phyloP scores from a whole-genome alignment of 202 grass and related monocot genomes.

The Zizania palustris region DNA sequence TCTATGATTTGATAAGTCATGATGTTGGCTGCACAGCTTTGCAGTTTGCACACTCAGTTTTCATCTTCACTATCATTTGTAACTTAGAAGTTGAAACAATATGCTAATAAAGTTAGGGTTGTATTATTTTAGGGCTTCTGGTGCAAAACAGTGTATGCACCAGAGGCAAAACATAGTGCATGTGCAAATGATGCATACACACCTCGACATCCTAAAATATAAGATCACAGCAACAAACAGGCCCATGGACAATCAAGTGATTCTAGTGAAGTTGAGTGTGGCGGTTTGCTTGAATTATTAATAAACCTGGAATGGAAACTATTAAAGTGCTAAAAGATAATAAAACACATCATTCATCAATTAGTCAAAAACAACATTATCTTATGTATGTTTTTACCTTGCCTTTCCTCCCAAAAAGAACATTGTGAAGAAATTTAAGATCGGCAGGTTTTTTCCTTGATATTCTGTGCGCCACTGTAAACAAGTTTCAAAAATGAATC shows the following conservation, averaged over 20 bases:
- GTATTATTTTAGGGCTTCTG: slow-evolving; percentile 1
- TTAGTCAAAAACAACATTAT: background rate
- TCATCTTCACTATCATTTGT: slow-evolving; percentile 28
- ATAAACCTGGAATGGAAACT: slow-evolving; percentile 24
- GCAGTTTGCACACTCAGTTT: background rate
- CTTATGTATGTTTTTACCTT: slow-evolving; percentile 56
- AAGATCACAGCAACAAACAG: background rate
- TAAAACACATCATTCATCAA: background rate
- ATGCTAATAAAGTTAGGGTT: background rate
- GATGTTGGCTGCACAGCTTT: background rate
- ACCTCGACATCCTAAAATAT: slow-evolving; percentile 19
- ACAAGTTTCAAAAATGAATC: slow-evolving; percentile 39
- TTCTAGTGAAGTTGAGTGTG: slow-evolving; percentile 30
- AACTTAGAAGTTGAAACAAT: slow-evolving; percentile 19
- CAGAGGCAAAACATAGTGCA: slow-evolving; percentile 5
- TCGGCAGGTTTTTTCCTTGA: slow-evolving; percentile 83
- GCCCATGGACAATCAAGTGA: background rate
- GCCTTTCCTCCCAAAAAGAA: slow-evolving; percentile 97
- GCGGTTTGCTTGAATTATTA: slow-evolving; percentile 20
- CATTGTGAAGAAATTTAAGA: slow-evolving; percentile 86
- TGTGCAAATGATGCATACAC: background rate
- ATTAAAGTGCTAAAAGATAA: slow-evolving; percentile 14
- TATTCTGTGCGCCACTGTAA: slow-evolving; percentile 80
- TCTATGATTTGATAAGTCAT: background rate
- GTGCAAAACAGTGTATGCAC: too few relatives aligned